Conservation (phyloP, 2,329 filamentous ascomycete species). For the Clonostachys sp. region DNA sequence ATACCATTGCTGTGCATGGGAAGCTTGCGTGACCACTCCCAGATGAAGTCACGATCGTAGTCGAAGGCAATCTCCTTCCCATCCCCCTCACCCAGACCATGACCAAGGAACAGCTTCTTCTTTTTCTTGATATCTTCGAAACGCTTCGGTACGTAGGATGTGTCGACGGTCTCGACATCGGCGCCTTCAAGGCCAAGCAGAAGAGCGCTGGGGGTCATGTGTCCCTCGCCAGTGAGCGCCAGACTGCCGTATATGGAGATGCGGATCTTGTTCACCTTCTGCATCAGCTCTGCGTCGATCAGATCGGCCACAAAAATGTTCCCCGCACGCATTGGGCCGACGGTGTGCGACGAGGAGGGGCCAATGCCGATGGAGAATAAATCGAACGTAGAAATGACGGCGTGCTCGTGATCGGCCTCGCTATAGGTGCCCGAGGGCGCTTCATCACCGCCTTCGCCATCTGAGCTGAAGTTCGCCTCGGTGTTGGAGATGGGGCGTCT, state of each 20-base stretch:
- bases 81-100: slow-evolving; percentile 28
- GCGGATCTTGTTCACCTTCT: slow-evolving; percentile 39
- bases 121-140: slow-evolving; percentile 38
- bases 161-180: slow-evolving; percentile 43
- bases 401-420: slow-evolving; percentile 44
- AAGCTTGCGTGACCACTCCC: slow-evolving; percentile 48
- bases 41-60: slow-evolving; percentile 41
- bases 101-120: slow-evolving; percentile 37
- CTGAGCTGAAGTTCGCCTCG: too few species aligned
- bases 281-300: slow-evolving; percentile 35
- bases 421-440: slow-evolving; percentile 34
- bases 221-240: slow-evolving; percentile 44
- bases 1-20: slow-evolving; percentile 47
- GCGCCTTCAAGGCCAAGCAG: slow-evolving; percentile 44
- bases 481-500: too few species aligned
- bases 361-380: slow-evolving; percentile 48
- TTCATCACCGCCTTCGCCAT: slow-evolving; percentile 12
- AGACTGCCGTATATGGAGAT: slow-evolving; percentile 44
- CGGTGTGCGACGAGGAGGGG: slow-evolving; percentile 45
- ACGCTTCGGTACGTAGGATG: slow-evolving; percentile 37
- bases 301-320: slow-evolving; percentile 46
- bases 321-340: slow-evolving; percentile 46
- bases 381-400: slow-evolving; percentile 47
- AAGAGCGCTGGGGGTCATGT: slow-evolving; percentile 45
- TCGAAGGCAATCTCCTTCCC: slow-evolving; percentile 43